Evolutionary conservation across 2,329 filamentous ascomycete species (phyloP).

Genomic region (Fusarium solani-melongenae): DNA sequence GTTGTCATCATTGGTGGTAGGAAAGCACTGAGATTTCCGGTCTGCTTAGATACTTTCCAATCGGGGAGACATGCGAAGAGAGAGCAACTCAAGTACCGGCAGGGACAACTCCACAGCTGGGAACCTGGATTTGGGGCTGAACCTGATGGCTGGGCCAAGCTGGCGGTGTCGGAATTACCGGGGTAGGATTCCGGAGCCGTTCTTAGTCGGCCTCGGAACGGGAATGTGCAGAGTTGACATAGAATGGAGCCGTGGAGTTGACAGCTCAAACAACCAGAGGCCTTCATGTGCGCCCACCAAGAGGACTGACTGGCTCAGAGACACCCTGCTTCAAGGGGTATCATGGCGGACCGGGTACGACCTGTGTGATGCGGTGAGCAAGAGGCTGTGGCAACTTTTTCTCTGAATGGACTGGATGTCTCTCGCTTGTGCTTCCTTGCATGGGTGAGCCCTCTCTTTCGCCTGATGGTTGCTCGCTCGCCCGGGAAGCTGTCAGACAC

Average conservation of each 20-base stretch:
- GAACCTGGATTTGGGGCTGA: neutral
- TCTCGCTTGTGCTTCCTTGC: constrained; percentile 32
- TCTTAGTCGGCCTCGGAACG: neutral
- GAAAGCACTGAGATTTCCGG: too few relatives aligned
- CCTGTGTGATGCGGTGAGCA: constrained; percentile 30
- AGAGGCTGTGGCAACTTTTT: neutral
- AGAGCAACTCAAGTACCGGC: neutral
- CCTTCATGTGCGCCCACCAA: constrained; percentile 21
- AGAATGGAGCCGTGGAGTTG: neutral
- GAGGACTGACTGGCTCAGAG: constrained; percentile 13
- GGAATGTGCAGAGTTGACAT: constrained; percentile 1
- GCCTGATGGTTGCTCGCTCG: neutral
- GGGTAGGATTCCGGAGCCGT: neutral
- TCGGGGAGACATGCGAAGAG: neutral
- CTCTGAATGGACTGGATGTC: constrained; percentile 6
- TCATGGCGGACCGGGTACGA: constrained; percentile 25
- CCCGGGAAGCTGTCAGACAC: constrained; percentile 1
- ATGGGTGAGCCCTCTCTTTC: constrained; percentile 3
- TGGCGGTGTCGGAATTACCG: neutral
- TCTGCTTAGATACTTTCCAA: too few relatives aligned
- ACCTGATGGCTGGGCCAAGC: constrained; percentile 1
- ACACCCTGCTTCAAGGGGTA: neutral
- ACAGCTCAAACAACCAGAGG: constrained; percentile 19
- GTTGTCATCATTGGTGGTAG: neutral
- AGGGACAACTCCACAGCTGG: neutral